These are phyloP conservation scores for Podaxis sp. DNA, from an alignment of 768 basidiomycete species.

Conservation along the genomic window DNA sequence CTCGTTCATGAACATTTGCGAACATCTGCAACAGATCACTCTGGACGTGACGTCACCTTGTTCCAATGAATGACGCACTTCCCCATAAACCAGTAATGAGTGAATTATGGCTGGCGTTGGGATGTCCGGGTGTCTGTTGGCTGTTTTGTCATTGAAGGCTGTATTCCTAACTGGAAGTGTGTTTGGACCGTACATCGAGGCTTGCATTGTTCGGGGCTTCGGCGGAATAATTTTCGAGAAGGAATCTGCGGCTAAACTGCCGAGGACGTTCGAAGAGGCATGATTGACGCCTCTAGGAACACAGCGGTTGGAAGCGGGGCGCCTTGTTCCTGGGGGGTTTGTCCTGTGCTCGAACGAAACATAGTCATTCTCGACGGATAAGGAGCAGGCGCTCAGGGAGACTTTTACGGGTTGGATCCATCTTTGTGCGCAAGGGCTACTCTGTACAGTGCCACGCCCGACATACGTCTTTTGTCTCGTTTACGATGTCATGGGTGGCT, in stretches of 20 bases:
- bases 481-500: neutral
- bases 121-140: conserved; percentile 58
- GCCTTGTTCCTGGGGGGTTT: conserved; percentile 80
- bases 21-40: too few relatives aligned
- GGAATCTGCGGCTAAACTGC: conserved; percentile 55
- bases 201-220: conserved; percentile 33
- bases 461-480: conserved; percentile 41
- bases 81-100: too few relatives aligned
- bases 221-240: conserved; percentile 35
- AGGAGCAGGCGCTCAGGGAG: conserved; percentile 36
- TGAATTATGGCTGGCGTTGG: neutral
- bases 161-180: conserved; percentile 62
- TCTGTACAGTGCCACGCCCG: conserved; percentile 67
- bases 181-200: conserved; percentile 49
- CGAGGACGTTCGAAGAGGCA: conserved; percentile 37
- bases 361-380: conserved; percentile 46
- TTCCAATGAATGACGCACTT: too few relatives aligned
- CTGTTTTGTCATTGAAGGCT: conserved; percentile 56
- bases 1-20: too few relatives aligned
- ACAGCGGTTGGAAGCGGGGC: conserved; percentile 30
- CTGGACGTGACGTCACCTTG: too few relatives aligned
- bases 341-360: conserved; percentile 72
- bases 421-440: conserved; percentile 48
- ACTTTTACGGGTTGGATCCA: conserved; percentile 57
- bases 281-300: conserved; percentile 30